A percentile compares a stretch with the other conserved stretches of the same genome.
phyloP scores from a whole-genome alignment of 176 grass and related monocot species.

The Ensete ventricosum region DNA sequence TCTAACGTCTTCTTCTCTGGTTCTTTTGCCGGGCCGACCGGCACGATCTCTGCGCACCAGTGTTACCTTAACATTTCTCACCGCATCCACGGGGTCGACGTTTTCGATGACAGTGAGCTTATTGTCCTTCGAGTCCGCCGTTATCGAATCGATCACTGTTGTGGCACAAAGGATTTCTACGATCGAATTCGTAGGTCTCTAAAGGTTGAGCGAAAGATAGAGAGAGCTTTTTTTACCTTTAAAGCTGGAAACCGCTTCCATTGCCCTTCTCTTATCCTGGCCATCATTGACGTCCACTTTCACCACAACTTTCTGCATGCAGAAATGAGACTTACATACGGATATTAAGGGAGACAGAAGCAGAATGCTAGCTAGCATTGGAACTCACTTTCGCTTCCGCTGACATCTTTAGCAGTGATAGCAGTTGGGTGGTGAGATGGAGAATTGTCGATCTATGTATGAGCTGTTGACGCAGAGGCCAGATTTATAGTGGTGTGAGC shows the following conservation, averaged over 20 bases:
- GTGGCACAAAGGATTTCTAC: no score
- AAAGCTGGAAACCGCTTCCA: neutral
- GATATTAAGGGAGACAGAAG: no score
- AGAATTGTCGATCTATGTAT: no score
- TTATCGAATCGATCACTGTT: neutral
- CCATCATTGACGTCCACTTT: neutral
- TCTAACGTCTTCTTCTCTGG: neutral
- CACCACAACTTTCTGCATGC: neutral
- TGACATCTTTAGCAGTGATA: no score
- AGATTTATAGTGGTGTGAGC: no score
- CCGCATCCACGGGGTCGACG: neutral
- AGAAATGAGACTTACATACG: no score
- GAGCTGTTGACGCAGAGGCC: no score
- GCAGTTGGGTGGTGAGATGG: no score
- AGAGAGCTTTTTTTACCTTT: neutral
- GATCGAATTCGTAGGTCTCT: neutral
- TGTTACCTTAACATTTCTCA: neutral
- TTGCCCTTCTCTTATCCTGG: neutral
- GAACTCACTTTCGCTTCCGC: no score
- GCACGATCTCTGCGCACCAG: neutral
- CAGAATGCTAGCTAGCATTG: no score
- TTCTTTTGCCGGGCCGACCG: conserved; percentile 8
- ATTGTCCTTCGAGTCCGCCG: neutral
- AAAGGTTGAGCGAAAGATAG: no score
- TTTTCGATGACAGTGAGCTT: neutral